Base-by-base conservation (phyloP, 345 rosid genomes). In the Lepidium africanum region DNA sequence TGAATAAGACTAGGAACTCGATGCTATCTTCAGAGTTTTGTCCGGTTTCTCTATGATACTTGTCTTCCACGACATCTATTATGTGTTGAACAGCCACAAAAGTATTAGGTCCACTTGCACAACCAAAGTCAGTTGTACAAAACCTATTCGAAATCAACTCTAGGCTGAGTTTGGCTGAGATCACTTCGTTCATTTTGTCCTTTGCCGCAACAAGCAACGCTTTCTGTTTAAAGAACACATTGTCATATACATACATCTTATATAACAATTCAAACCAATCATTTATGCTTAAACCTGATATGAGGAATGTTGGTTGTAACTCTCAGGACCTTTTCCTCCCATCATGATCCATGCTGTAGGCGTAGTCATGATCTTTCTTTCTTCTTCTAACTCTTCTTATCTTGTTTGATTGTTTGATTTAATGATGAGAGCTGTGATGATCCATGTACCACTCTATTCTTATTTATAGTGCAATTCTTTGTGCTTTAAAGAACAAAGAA, bases 321-420 rank as follows among this genome's bases (percentile, higher is more conserved):
- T 69, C 21, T 69, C 58, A 33, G 57, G 74, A 27, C 74, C 74
- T 14, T 69, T 59, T 48, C 74, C 74, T 2, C 74, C 74, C 10
- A 49, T 38, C 74, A 70, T 70, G 67, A 42, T 54, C 62, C 53
- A 42, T 16, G 42, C 13, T 16, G 42, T 43, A 16, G 62, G 17
- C 13, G 53, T 32, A 54, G 71, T 4, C 62, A 43, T 54, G 14
- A 54, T 66, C 4, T 19, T 10, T 17, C 15, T 19, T 3, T 48
- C 4, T 19, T 21, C 7, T 19, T 48, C n/a, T 48, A 13, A 47
- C 7, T 10, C 51, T 64, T 64, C 32, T 16, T 41, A 17, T 53
- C n/a, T 41, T 30, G 36, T 51, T 39, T 65, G 15, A 16, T 70
- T 1, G 14, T 35, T 55, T 55, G 9, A 19, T 10, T 55, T 38